Evolutionary conservation across 108 stramenopile genomes (phyloP).

Genomic region (Nitzschia sp.): DNA sequence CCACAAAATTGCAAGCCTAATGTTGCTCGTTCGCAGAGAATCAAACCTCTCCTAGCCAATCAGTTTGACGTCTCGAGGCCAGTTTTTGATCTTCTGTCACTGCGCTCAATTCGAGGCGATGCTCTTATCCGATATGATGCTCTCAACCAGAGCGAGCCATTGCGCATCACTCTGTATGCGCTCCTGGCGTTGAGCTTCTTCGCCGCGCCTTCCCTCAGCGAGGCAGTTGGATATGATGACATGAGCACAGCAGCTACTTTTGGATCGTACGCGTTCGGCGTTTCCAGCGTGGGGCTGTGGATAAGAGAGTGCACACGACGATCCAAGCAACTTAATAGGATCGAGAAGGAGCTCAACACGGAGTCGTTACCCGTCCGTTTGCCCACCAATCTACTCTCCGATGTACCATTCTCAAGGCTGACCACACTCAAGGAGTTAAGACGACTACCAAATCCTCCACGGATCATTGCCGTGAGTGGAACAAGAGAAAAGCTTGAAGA

Average conservation of each 20-base stretch:
- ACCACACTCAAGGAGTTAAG: slow-evolving; percentile 26
- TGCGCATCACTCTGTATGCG: slow-evolving; percentile 70
- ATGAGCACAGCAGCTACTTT: slow-evolving; percentile 25
- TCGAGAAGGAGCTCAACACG: slow-evolving; percentile 83
- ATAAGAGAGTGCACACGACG: slow-evolving; percentile 64
- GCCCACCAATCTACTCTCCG: slow-evolving; percentile 51
- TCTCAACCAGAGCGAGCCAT: slow-evolving; percentile 79
- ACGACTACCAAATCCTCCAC: slow-evolving; percentile 22
- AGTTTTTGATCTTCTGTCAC: slow-evolving; percentile 71
- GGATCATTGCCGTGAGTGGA: slow-evolving; percentile 70
- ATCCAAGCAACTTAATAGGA: slow-evolving; percentile 63
- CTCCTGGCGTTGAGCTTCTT: slow-evolving; percentile 50
- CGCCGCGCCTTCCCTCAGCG: slow-evolving; percentile 52
- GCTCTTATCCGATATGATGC: slow-evolving; percentile 72
- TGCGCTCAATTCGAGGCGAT: slow-evolving; percentile 73
- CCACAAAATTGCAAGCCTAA: too few relatives aligned
- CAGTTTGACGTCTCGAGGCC: slow-evolving; percentile 78
- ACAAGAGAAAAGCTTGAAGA: slow-evolving; percentile 39
- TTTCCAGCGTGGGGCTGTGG: slow-evolving; percentile 49
- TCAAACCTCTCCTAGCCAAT: slow-evolving; percentile 34
- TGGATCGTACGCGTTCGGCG: slow-evolving; percentile 29
- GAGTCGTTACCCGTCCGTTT: slow-evolving; percentile 51
- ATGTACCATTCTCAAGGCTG: slow-evolving; percentile 29
- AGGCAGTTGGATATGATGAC: slow-evolving; percentile 42
- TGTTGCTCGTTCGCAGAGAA: too few relatives aligned